These are phyloP conservation scores for Starmerella powellii DNA, from an alignment of 805 yeast species.

Conservation along the genomic window DNA sequence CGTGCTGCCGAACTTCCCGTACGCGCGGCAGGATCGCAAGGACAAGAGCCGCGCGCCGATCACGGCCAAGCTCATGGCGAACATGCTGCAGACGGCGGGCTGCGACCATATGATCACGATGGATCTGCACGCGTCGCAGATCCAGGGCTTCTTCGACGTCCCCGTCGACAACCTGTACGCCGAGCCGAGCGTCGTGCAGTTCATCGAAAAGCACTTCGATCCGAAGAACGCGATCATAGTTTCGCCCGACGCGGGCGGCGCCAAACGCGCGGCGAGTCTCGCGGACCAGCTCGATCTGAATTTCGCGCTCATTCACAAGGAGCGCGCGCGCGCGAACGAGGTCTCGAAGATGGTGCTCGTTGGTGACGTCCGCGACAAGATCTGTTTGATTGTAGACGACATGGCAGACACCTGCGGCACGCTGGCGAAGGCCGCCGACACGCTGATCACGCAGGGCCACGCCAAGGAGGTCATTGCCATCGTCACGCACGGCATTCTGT, in stretches of 20 bases:
- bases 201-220: constrained; percentile 56
- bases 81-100: constrained; percentile 86
- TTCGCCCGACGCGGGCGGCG: constrained; percentile 99
- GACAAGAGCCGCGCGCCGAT: constrained; percentile 95
- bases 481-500: constrained; percentile 91
- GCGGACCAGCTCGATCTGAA: constrained; percentile 91
- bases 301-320: constrained; percentile 95
- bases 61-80: constrained; percentile 90
- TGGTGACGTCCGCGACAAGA: constrained; percentile 80
- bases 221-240: constrained; percentile 61
- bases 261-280: constrained; percentile 89
- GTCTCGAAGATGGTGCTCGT: constrained; percentile 94
- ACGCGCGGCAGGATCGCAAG: constrained; percentile 95
- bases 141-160: constrained; percentile 91
- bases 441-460: constrained; percentile 55
- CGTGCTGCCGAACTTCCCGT: constrained; percentile 90
- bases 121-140: constrained; percentile 96
- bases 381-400: constrained; percentile 85
- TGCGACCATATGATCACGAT: constrained; percentile 92
- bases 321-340: constrained; percentile 92
- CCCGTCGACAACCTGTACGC: constrained; percentile 96
- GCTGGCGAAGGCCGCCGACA: constrained; percentile 86
- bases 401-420: constrained; percentile 99
- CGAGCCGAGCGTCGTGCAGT: constrained; percentile 80
- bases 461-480: constrained; percentile 85